phyloP scores from a whole-genome alignment of 352 stramenopile genomes.

The Globisporangium radiosum region DNA sequence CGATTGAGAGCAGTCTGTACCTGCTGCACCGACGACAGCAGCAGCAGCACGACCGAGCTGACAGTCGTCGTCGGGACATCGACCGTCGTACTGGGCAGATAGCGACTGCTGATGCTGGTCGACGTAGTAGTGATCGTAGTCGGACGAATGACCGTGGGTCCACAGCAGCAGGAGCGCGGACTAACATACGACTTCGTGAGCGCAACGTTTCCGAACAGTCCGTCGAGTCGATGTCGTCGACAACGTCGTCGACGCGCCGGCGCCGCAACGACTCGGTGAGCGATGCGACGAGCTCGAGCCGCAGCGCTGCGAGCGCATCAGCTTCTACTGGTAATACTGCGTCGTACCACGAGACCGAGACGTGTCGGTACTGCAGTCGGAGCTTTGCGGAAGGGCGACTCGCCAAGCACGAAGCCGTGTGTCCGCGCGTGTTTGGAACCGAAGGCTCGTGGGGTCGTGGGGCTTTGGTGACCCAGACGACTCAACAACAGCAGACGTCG shows the following conservation, averaged over 20 bases:
- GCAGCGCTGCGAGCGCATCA: not conserved
- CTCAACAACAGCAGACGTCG: not conserved
- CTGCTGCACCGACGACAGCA: constrained; percentile 26
- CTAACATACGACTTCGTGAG: too few relatives aligned
- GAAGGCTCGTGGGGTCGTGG: constrained; percentile 73
- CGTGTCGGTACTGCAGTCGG: constrained; percentile 65
- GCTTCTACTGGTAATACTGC: too few relatives aligned
- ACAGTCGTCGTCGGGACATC: too few relatives aligned
- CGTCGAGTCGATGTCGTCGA: not conserved
- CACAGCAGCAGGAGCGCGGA: not conserved
- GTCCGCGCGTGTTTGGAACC: constrained; percentile 69
- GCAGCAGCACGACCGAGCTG: not conserved
- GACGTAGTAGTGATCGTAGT: too few relatives aligned
- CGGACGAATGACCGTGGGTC: not conserved
- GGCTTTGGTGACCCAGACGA: not conserved
- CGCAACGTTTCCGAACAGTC: too few relatives aligned
- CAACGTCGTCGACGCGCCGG: not conserved
- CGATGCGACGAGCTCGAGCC: too few relatives aligned
- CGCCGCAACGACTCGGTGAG: too few relatives aligned
- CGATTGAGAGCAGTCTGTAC: constrained; percentile 40
- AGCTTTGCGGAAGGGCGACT: constrained; percentile 79
- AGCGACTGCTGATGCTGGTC: not conserved
- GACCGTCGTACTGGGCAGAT: too few relatives aligned
- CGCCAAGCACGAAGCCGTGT: constrained; percentile 78
- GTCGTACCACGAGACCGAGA: constrained; percentile 38